phyloP scores from a whole-genome alignment of 345 rosid genomes.

The Arabis alpina region DNA sequence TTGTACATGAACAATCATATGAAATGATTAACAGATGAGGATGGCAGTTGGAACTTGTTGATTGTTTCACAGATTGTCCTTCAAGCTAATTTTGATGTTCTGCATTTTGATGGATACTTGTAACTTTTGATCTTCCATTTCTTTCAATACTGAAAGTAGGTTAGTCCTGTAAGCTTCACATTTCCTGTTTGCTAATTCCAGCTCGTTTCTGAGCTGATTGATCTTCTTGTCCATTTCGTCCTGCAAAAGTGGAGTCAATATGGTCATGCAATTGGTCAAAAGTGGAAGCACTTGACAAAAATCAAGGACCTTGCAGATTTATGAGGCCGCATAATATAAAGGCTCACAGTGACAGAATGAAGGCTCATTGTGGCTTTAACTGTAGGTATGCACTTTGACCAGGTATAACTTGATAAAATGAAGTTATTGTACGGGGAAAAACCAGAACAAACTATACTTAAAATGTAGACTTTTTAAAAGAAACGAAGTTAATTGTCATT shows the following conservation, averaged over 20 bases:
- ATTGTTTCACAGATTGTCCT: constrained; percentile 45
- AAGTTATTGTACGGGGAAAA: not conserved
- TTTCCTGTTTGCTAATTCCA: constrained; percentile 51
- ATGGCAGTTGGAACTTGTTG: constrained; percentile 41
- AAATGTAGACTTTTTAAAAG: not conserved
- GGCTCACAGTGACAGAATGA: not conserved
- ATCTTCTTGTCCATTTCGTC: constrained; percentile 58
- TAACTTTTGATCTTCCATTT: constrained; percentile 58
- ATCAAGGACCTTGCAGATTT: constrained; percentile 11
- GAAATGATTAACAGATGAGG: constrained; percentile 45
- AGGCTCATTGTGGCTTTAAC: too few relatives aligned
- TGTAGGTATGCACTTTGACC: too few relatives aligned
- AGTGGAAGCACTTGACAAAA: constrained; percentile 14
- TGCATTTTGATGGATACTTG: constrained; percentile 52
- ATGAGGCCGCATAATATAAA: not conserved
- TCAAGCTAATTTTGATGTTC: constrained; percentile 49
- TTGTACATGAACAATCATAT: constrained; percentile 17
- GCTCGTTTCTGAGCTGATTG: constrained; percentile 44
- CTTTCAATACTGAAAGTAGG: constrained; percentile 57
- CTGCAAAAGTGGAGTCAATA: constrained; percentile 40
- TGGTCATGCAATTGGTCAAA: constrained; percentile 17
- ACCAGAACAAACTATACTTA: constrained; percentile 4
- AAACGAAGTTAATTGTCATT: not conserved
- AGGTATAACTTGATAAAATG: too few relatives aligned
- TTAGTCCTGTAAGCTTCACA: constrained; percentile 59